Conservation (phyloP, 2,329 filamentous ascomycete genomes). For the Alternaria gansuensis region DNA sequence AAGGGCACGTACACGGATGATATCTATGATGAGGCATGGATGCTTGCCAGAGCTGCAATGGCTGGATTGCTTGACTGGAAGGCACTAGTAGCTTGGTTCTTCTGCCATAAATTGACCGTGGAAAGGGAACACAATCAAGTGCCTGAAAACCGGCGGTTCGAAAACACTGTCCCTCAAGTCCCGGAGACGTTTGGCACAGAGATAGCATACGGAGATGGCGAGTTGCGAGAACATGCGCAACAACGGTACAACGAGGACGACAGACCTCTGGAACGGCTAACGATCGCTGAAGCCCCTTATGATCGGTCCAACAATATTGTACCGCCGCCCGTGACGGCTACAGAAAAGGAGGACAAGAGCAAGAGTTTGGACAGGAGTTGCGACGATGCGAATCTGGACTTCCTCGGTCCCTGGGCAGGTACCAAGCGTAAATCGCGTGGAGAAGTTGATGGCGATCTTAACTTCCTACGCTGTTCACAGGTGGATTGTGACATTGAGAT, state of each 20-base stretch:
- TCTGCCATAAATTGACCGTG: background rate
- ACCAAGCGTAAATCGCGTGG: background rate
- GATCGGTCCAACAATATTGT: constrained; percentile 1
- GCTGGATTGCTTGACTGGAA: constrained; percentile 24
- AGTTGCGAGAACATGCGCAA: background rate
- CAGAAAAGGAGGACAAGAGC: background rate
- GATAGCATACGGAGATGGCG: background rate
- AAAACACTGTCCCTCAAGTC: background rate
- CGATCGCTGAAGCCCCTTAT: background rate
- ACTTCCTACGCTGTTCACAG: background rate
- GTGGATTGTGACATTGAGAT: no score
- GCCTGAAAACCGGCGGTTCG: constrained; percentile 2
- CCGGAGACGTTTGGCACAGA: background rate
- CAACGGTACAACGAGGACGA: background rate
- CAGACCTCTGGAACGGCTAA: background rate
- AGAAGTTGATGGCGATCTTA: background rate
- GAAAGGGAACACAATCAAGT: background rate
- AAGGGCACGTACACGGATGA: background rate
- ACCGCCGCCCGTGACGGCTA: background rate
- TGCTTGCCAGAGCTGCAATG: constrained; percentile 10
- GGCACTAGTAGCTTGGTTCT: constrained; percentile 18
- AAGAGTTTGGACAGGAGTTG: background rate
- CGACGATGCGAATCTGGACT: background rate
- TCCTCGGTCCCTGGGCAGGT: background rate
- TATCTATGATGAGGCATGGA: constrained; percentile 5